phyloP scores from a whole-genome alignment of 1,284 basidiomycete genomes.

The Agaricales sp. region DNA sequence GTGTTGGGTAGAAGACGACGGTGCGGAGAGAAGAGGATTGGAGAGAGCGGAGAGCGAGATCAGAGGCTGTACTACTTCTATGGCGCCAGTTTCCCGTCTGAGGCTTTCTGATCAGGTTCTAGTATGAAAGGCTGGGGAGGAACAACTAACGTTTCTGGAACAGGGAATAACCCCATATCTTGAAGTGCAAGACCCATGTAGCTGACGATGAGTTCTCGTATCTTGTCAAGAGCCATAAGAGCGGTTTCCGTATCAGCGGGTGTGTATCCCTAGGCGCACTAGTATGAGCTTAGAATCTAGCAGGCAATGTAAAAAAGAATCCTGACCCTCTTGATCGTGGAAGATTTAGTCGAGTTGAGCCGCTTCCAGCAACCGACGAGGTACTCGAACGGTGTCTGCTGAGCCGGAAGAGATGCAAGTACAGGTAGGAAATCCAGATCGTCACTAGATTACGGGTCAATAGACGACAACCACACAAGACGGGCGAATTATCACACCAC shows the following conservation, averaged over 20 bases:
- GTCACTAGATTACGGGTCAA: constrained; percentile 37
- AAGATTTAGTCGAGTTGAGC: constrained; percentile 46
- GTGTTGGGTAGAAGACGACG: constrained; percentile 27
- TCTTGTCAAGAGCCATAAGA: constrained; percentile 53
- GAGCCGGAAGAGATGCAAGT: constrained; percentile 66
- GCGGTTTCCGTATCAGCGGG: constrained; percentile 57
- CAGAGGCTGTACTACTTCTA: not conserved
- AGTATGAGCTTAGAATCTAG: not conserved
- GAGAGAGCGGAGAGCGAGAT: constrained; percentile 10
- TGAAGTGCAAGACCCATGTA: constrained; percentile 88
- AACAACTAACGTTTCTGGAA: constrained; percentile 59
- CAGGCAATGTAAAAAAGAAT: constrained; percentile 1
- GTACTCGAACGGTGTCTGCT: constrained; percentile 87
- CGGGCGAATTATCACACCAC: constrained; percentile 33
- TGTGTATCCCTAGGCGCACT: constrained; percentile 38
- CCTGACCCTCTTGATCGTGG: constrained; percentile 50
- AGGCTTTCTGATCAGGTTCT: not conserved
- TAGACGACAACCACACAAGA: constrained; percentile 4
- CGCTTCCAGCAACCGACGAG: constrained; percentile 89
- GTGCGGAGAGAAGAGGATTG: constrained; percentile 54
- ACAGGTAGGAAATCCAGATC: constrained; percentile 76
- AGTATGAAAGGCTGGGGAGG: constrained; percentile 23
- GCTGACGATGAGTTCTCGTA: constrained; percentile 76
- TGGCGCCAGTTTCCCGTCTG: constrained; percentile 1
- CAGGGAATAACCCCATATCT: constrained; percentile 92